Evolutionary conservation across 2,329 filamentous ascomycete species (phyloP).

Genomic region (Nemania diffusa): DNA sequence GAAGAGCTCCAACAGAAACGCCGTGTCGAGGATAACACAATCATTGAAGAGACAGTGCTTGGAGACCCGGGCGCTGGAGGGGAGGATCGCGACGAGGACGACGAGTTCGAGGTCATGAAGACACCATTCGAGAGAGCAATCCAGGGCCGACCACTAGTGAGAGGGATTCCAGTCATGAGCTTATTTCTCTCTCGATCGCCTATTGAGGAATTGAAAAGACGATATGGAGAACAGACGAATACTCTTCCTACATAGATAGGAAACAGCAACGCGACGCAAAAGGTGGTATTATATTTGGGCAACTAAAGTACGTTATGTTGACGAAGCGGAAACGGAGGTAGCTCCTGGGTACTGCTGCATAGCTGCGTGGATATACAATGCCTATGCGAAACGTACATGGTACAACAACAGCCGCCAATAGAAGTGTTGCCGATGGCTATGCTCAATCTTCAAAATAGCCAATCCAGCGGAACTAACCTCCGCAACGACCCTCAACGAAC

Average conservation of each 20-base stretch:
- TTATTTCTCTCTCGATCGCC: conserved; percentile 66
- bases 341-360: background rate
- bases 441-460: conserved; percentile 19
- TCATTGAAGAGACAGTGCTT: conserved; percentile 59
- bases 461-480: conserved; percentile 3
- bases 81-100: conserved; percentile 51
- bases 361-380: background rate
- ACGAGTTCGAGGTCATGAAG: conserved; percentile 67
- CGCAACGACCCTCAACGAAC: conserved; percentile 17
- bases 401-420: conserved; percentile 5
- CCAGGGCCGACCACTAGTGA: conserved; percentile 57
- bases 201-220: conserved; percentile 65
- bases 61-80: conserved; percentile 42
- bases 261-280: background rate
- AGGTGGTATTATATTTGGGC: background rate
- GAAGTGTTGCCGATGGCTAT: conserved; percentile 10
- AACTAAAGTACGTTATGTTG: background rate
- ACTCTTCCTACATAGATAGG: conserved; percentile 30
- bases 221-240: conserved; percentile 60
- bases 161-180: conserved; percentile 65
- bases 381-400: background rate
- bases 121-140: conserved; percentile 66
- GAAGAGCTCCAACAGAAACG: conserved; percentile 52
- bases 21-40: conserved; percentile 47
- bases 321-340: background rate